Percentiles rank a stretch among this genome's conserved stretches.
These are phyloP conservation scores for Ammopiptanthus mongolicus DNA, from an alignment of 306 rosid genomes.

Conservation along the genomic window DNA sequence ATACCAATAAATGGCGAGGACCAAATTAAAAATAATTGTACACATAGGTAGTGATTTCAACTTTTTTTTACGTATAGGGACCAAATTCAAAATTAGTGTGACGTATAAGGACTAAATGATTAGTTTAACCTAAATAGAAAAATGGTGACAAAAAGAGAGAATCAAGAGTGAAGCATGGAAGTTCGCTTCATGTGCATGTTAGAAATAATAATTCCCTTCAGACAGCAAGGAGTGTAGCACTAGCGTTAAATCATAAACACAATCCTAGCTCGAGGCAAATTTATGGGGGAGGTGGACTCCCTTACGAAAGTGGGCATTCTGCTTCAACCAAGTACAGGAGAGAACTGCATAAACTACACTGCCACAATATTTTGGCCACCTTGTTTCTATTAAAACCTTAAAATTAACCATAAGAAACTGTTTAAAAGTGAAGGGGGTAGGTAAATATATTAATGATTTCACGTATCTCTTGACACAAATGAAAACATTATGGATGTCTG, in stretches of 20 bases:
- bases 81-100: too few relatives aligned
- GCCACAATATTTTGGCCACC: background rate
- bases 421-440: background rate
- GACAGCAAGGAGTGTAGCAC: background rate
- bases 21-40: too few relatives aligned
- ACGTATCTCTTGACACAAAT: background rate
- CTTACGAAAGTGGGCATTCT: background rate
- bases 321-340: slow-evolving; percentile 6
- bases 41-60: too few relatives aligned
- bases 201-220: slow-evolving; percentile 9
- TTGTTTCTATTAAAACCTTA: slow-evolving; percentile 13
- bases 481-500: slow-evolving; percentile 11
- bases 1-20: too few relatives aligned
- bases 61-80: too few relatives aligned
- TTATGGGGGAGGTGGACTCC: background rate
- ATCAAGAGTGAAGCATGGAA: background rate
- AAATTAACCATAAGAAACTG: slow-evolving; percentile 11
- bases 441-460: background rate
- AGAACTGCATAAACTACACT: slow-evolving; percentile 13
- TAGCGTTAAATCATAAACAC: background rate
- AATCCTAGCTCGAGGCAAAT: slow-evolving; percentile 1
- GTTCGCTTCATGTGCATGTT: slow-evolving; percentile 4
- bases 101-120: too few relatives aligned
- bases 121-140: too few relatives aligned
- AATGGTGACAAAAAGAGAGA: background rate